phyloP scores from a whole-genome alignment of 2,329 filamentous ascomycete species.

The Periconia sp. region DNA sequence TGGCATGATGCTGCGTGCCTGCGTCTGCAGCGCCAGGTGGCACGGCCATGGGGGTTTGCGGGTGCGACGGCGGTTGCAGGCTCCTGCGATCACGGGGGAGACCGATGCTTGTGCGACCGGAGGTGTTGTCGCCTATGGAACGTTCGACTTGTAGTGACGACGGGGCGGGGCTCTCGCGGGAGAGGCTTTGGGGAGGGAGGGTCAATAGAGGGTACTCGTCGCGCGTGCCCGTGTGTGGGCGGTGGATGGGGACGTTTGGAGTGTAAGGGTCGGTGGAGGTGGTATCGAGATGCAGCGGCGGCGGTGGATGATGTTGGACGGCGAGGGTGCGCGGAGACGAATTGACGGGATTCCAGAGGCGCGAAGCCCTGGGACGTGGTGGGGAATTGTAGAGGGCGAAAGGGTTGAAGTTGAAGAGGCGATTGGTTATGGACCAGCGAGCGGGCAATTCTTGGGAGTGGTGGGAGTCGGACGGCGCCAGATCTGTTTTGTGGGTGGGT shows the following conservation, averaged over 20 bases:
- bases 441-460: conserved; percentile 15
- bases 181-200: conserved; percentile 59
- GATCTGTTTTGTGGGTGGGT: conserved; percentile 5
- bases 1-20: conserved; percentile 12
- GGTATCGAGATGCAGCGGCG: conserved; percentile 2
- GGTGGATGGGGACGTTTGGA: conserved; percentile 50
- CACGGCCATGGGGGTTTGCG: conserved; percentile 29
- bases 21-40: conserved; percentile 15
- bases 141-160: conserved; percentile 41
- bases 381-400: conserved; percentile 26
- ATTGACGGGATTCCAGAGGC: conserved; percentile 63
- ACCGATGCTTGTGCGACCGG: conserved; percentile 55
- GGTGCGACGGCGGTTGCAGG: conserved; percentile 26
- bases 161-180: conserved; percentile 48
- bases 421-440: conserved; percentile 47
- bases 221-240: conserved; percentile 36
- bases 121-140: conserved; percentile 43
- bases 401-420: conserved; percentile 43
- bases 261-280: conserved; percentile 8
- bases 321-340: conserved; percentile 40
- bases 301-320: conserved; percentile 20
- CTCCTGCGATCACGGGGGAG: conserved; percentile 47
- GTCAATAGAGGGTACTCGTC: conserved; percentile 60
- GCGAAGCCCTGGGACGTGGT: conserved; percentile 48
- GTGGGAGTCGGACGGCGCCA: conserved; percentile 23